A percentile compares a stretch with the other conserved stretches of the same genome.
Conservation (phyloP, 2,329 filamentous ascomycete genomes). For the Nothomitra cinnamomea region DNA sequence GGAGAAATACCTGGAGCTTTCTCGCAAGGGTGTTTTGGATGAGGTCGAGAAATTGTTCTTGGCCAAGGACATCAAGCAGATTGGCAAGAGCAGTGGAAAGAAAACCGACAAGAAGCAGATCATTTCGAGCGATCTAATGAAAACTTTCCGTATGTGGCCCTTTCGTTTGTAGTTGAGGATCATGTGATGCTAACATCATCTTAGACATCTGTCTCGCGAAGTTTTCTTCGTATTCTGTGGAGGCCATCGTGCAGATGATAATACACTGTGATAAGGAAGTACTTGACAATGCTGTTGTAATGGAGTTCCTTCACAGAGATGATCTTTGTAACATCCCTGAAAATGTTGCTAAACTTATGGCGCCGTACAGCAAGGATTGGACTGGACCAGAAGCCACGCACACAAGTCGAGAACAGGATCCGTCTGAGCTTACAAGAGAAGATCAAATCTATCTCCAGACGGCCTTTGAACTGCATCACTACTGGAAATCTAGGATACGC, state of each 20-base stretch:
- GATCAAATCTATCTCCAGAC: conserved; percentile 93
- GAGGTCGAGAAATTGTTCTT: conserved; percentile 96
- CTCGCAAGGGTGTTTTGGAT: conserved; percentile 85
- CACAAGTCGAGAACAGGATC: conserved; percentile 70
- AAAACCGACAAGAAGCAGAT: conserved; percentile 96
- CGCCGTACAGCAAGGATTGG: conserved; percentile 92
- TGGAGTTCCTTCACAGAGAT: conserved; percentile 91
- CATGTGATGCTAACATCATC: neutral
- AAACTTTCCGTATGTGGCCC: conserved; percentile 55
- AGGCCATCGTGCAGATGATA: conserved; percentile 80
- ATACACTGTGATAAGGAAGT: conserved; percentile 88
- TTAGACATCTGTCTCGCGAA: conserved; percentile 76
- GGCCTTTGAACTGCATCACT: conserved; percentile 86
- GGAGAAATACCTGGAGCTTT: conserved; percentile 88
- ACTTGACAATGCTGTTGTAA: conserved; percentile 74
- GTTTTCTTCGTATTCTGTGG: conserved; percentile 68
- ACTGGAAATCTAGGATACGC: conserved; percentile 96
- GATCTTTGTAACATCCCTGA: conserved; percentile 87
- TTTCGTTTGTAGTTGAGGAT: neutral
- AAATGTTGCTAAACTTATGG: conserved; percentile 79
- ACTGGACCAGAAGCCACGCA: conserved; percentile 69
- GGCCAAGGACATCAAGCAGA: conserved; percentile 86
- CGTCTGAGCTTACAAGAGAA: conserved; percentile 72
- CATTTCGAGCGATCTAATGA: conserved; percentile 77
- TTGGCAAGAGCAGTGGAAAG: conserved; percentile 47